These are phyloP conservation scores for Hypseocharis bilobata DNA, from an alignment of 441 rosid genomes.

Conservation along the genomic window DNA sequence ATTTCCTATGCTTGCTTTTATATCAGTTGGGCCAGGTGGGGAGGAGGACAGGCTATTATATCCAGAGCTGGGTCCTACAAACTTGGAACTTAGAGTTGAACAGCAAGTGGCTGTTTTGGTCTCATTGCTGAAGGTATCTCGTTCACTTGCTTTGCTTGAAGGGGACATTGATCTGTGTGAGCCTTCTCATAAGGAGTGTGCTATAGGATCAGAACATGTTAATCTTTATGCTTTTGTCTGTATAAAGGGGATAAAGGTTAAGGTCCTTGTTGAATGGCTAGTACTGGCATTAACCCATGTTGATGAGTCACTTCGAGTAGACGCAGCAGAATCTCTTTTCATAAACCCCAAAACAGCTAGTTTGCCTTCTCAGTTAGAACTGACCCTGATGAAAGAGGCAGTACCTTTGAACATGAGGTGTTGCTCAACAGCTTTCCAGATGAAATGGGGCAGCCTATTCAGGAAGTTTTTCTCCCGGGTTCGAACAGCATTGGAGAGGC, in stretches of 20 bases:
- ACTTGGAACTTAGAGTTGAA: slow-evolving; percentile 46
- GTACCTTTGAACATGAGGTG: slow-evolving; percentile 95
- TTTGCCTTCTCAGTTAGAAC: slow-evolving; percentile 81
- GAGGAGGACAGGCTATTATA: slow-evolving; percentile 37
- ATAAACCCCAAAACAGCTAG: slow-evolving; percentile 77
- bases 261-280: slow-evolving; percentile 71
- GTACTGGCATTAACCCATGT: slow-evolving; percentile 76
- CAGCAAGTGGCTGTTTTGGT: slow-evolving; percentile 72
- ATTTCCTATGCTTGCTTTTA: slow-evolving; percentile 69
- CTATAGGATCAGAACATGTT: slow-evolving; percentile 24
- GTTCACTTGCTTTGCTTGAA: slow-evolving; percentile 77
- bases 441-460: slow-evolving; percentile 93
- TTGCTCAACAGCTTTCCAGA: slow-evolving; percentile 88
- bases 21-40: slow-evolving; percentile 48
- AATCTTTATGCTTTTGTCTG: slow-evolving; percentile 43
- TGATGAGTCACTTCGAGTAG: slow-evolving; percentile 87
- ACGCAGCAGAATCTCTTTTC: slow-evolving; percentile 88
- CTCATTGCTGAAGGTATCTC: slow-evolving; percentile 84
- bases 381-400: slow-evolving; percentile 62
- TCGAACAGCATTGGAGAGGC: slow-evolving; percentile 85
- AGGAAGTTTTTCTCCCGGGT: slow-evolving; percentile 84
- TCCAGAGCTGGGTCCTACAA: slow-evolving; percentile 30
- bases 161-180: slow-evolving; percentile 67
- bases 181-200: slow-evolving; percentile 18
- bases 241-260: slow-evolving; percentile 61